Conservation (phyloP, 345 rosid genomes). For the Viola odorata region DNA sequence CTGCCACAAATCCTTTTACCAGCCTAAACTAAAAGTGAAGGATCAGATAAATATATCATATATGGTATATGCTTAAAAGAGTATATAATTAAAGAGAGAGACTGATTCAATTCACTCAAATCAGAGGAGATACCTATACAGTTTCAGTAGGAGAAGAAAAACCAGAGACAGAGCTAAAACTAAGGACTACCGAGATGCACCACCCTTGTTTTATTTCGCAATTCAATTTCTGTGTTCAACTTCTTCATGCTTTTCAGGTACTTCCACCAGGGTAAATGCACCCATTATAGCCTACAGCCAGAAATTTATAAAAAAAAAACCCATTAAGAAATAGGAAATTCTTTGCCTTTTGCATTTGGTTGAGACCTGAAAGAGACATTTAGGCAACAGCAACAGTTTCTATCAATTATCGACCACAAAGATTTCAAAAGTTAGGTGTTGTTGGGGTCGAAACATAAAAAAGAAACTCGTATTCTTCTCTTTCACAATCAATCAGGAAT, state of each 20-base stretch:
- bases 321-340: slow-evolving; percentile 1
- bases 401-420: background rate
- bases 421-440: background rate
- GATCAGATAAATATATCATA: background rate
- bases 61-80: background rate
- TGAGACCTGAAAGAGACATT: background rate
- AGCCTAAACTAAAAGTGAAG: too few species aligned
- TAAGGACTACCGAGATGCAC: too few species aligned
- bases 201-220: slow-evolving; percentile 11
- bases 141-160: slow-evolving; percentile 2
- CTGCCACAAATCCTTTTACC: too few species aligned
- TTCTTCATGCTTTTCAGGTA: slow-evolving; percentile 19
- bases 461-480: background rate
- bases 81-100: too few species aligned
- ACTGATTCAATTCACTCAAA: background rate
- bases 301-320: background rate
- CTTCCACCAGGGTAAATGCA: slow-evolving; percentile 62
- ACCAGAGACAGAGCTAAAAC: too few species aligned
- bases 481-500: background rate
- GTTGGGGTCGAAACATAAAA: background rate
- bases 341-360: too few species aligned
- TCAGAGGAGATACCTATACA: slow-evolving; percentile 20
- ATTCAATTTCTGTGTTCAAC: slow-evolving; percentile 1
- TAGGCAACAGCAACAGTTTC: background rate
- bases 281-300: slow-evolving; percentile 45